phyloP scores from a whole-genome alignment of 345 rosid species.

The Brassica napus region DNA sequence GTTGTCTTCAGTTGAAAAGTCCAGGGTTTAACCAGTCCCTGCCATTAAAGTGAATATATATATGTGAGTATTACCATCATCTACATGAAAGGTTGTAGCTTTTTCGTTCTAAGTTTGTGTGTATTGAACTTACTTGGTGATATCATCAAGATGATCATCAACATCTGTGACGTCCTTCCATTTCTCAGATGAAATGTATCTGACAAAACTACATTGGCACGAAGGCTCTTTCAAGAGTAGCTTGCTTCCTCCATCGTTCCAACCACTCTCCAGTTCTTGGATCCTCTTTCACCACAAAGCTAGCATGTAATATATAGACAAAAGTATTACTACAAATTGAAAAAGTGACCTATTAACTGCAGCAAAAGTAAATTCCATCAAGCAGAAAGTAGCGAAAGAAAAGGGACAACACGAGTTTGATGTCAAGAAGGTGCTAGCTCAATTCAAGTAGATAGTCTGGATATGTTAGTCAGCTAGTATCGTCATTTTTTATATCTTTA shows the following conservation, averaged over 20 bases:
- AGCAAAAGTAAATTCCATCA: neutral
- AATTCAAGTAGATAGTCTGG: conserved; percentile 15
- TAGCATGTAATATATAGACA: conserved; percentile 30
- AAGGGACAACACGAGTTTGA: neutral
- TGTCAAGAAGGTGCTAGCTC: neutral
- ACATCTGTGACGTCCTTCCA: conserved; percentile 84
- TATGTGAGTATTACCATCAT: conserved; percentile 15
- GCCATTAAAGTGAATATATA: conserved; percentile 40
- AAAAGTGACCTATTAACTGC: neutral
- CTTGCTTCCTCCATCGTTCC: conserved; percentile 69
- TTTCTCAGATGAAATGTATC: conserved; percentile 77
- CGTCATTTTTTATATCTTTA: neutral
- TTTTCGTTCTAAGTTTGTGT: neutral
- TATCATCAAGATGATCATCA: conserved; percentile 92
- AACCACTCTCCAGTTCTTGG: conserved; percentile 79
- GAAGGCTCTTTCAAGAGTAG: conserved; percentile 78
- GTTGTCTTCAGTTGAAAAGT: conserved; percentile 63
- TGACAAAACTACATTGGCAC: conserved; percentile 61
- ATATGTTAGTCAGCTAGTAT: conserved; percentile 4
- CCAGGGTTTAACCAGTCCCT: conserved; percentile 95
- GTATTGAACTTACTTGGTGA: conserved; percentile 64
- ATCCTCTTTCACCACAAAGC: conserved; percentile 86
- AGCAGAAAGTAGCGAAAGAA: conserved; percentile 5
- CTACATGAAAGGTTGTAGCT: conserved; percentile 12
- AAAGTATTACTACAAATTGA: conserved; percentile 4